These are phyloP conservation scores for Carex pumila DNA, from an alignment of 176 grass and related monocot genomes.

Conservation along the genomic window DNA sequence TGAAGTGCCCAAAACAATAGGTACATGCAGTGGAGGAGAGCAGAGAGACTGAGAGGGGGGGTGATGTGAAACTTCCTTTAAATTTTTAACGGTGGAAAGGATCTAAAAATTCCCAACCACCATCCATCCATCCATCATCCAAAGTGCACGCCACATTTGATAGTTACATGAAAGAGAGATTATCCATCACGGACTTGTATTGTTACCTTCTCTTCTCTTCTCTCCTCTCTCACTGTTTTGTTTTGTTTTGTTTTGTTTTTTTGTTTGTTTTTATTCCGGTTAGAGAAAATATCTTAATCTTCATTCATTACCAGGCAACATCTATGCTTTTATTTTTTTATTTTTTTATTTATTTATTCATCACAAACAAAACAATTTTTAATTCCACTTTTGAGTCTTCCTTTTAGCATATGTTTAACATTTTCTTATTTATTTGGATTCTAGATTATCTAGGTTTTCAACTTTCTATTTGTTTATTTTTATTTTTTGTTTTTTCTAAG, in stretches of 20 bases:
- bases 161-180: slow-evolving; percentile 14
- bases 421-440: not conserved
- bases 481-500: not conserved
- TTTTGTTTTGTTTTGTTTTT: not conserved
- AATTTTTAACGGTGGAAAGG: not conserved
- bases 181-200: slow-evolving; percentile 4
- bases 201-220: not conserved
- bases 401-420: not conserved
- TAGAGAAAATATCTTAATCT: not conserved
- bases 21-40: not conserved
- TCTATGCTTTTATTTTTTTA: not conserved
- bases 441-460: not conserved
- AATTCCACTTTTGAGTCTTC: not conserved
- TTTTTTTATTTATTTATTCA: not conserved
- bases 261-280: not conserved
- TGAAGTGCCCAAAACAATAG: not conserved
- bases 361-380: not conserved
- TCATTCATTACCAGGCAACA: not conserved
- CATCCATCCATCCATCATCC: not conserved
- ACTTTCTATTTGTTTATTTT: not conserved
- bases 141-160: slow-evolving; percentile 17
- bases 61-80: not conserved
- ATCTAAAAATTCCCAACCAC: slow-evolving; percentile 6
- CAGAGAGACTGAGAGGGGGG: not conserved
- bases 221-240: no score